Percentiles rank a stretch among this genome's conserved stretches.
phyloP scores from a whole-genome alignment of 768 basidiomycete genomes.

The Lentinus tigrinus region DNA sequence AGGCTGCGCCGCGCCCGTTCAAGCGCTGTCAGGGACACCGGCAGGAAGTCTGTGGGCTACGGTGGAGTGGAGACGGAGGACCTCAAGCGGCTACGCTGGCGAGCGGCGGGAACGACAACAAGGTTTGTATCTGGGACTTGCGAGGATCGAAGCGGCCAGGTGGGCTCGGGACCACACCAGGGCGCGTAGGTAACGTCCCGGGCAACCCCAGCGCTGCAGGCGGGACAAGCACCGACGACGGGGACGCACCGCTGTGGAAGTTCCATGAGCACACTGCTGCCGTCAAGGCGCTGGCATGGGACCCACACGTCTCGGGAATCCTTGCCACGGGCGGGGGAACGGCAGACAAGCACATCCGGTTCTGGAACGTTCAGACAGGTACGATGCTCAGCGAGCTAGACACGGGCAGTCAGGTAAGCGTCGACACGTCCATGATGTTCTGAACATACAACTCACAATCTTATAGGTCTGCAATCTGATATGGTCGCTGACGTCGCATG shows the following conservation, averaged over 20 bases:
- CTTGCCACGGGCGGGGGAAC: conserved; percentile 96
- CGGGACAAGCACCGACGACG: conserved; percentile 23
- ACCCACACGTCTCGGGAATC: conserved; percentile 88
- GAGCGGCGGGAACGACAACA: conserved; percentile 97
- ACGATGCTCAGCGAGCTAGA: conserved; percentile 84
- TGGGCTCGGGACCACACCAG: conserved; percentile 19
- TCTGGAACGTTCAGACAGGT: conserved; percentile 93
- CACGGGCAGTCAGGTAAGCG: conserved; percentile 88
- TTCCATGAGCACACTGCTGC: conserved; percentile 97
- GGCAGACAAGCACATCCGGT: conserved; percentile 97
- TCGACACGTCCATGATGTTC: neutral
- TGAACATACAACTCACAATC: neutral
- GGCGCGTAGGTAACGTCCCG: conserved; percentile 15
- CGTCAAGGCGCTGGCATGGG: conserved; percentile 98
- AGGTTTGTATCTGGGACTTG: conserved; percentile 96
- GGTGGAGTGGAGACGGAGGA: conserved; percentile 72
- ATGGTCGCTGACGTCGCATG: conserved; percentile 94
- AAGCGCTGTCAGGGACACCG: conserved; percentile 71
- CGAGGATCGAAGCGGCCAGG: conserved; percentile 57
- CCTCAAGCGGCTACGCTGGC: conserved; percentile 63
- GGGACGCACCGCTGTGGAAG: conserved; percentile 75
- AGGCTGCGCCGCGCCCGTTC: conserved; percentile 60
- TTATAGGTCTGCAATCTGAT: conserved; percentile 92
- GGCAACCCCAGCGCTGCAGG: conserved; percentile 27
- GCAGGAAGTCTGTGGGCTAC: conserved; percentile 95